phyloP scores from a whole-genome alignment of 345 rosid species.

The Luvunga scandens region DNA sequence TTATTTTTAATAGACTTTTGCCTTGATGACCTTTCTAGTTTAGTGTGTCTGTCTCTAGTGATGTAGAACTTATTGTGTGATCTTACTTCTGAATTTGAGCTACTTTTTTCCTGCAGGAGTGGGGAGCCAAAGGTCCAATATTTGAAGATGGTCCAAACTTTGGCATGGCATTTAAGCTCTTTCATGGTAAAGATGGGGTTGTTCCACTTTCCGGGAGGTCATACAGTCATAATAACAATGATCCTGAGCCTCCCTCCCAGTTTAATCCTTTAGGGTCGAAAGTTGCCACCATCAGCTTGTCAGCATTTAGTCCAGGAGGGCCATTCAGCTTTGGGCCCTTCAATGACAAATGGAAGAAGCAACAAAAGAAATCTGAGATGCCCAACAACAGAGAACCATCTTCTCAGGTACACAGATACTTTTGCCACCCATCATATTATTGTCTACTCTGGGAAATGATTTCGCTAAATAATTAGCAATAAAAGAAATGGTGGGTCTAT shows the following conservation, averaged over 20 bases:
- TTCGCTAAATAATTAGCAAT: neutral
- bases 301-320: constrained; percentile 71
- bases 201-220: constrained; percentile 63
- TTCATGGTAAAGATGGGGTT: constrained; percentile 86
- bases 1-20: neutral
- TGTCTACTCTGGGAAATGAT: neutral
- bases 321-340: constrained; percentile 76
- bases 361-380: constrained; percentile 54
- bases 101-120: constrained; percentile 25
- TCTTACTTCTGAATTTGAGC: neutral
- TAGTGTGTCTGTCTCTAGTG: neutral
- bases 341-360: constrained; percentile 63
- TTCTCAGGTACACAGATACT: constrained; percentile 49
- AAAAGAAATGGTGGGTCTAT: no score
- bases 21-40: neutral
- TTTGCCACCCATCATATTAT: neutral
- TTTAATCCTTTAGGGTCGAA: constrained; percentile 70
- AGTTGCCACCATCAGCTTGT: constrained; percentile 78
- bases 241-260: constrained; percentile 41
- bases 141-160: constrained; percentile 88
- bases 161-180: constrained; percentile 65
- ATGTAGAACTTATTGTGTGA: neutral
- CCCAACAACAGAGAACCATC: constrained; percentile 44
- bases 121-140: constrained; percentile 77
- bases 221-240: constrained; percentile 16